Base-by-base conservation (phyloP, 2,329 filamentous ascomycete species). In the Penicillium sp. region DNA sequence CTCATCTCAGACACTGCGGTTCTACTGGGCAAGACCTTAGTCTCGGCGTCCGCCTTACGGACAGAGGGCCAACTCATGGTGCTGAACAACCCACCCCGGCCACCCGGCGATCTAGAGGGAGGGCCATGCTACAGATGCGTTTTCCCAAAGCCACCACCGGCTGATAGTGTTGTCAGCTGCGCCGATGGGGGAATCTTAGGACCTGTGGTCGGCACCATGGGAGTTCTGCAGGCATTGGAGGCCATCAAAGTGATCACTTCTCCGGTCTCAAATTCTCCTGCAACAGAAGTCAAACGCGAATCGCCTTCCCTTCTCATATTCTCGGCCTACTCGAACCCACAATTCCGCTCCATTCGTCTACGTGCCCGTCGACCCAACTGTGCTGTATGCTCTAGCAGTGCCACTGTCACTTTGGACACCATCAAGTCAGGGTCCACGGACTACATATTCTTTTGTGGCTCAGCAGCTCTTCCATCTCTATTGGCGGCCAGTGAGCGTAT, bases 71-170 rank as follows among this genome's bases (percentile, higher is more conserved):
- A 97, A 74, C 81, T 97, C 3, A 90, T 95, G 64, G 84, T 96
- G 0, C 81, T 97, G 48, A 97, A 97, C 73, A 86, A 87, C 55
- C 92, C 92, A 1, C 84, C 91, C 1, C 76, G 79, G 7, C 77
- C 83, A 2, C 79, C 81, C 9, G 87, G 87, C 1, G 74, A 84
- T 47, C 51, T 69, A 2, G 67, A 75, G 0, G 87, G 89, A 29
- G 90, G 92, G 0, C 92, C 93, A 0, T 99, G 94, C 73, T 99
- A 99, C 74, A 83, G 94, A 37, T 99, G 94, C 68, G 84, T 97
- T 11, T 99, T 96, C 64, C 92, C 92, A 0, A 88, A 83, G 33
- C 92, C 94, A 0, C 92, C 94, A 0, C 92, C 93, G 0, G 84
- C 90, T 0, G 89, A 90, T 37, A 91, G 85, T 52, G 88, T 97